Conservation (phyloP, 2,329 filamentous ascomycete genomes). For the Fusarium equiseti region DNA sequence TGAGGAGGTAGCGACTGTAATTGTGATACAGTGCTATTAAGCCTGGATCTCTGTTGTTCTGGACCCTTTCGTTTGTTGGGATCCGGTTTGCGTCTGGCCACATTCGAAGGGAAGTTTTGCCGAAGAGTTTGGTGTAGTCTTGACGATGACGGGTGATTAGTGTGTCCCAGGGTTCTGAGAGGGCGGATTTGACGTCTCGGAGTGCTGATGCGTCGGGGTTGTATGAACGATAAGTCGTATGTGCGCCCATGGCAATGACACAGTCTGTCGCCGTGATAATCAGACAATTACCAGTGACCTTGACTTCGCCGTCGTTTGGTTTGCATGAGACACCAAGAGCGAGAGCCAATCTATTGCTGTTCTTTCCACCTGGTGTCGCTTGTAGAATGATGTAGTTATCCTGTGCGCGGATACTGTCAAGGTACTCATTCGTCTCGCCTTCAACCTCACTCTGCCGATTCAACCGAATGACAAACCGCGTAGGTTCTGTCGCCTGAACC, state of each 20-base stretch:
- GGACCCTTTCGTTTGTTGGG: conserved; percentile 39
- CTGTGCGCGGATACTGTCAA: conserved; percentile 39
- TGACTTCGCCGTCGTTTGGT: not conserved
- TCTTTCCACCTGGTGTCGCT: conserved; percentile 41
- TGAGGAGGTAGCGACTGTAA: conserved; percentile 51
- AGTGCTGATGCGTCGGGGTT: conserved; percentile 39
- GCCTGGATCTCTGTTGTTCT: conserved; percentile 41
- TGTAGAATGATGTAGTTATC: conserved; percentile 32
- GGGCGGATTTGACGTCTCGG: conserved; percentile 42
- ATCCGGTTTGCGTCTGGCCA: conserved; percentile 39
- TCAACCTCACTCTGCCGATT: conserved; percentile 41
- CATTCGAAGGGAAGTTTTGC: conserved; percentile 33
- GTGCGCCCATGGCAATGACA: conserved; percentile 38
- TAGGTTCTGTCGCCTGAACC: conserved; percentile 35
- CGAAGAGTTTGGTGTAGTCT: conserved; percentile 38
- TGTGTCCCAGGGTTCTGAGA: conserved; percentile 28
- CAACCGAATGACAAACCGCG: conserved; percentile 44
- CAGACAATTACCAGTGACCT: conserved; percentile 37
- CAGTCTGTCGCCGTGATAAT: conserved; percentile 24
- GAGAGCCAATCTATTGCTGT: conserved; percentile 38
- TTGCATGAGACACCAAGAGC: conserved; percentile 26
- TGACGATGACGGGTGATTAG: conserved; percentile 29
- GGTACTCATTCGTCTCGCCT: conserved; percentile 45
- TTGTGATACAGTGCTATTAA: conserved; percentile 49
- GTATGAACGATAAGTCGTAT: conserved; percentile 40